phyloP scores from a whole-genome alignment of 179 eudicot genomes.

The Camellia oleifera region DNA sequence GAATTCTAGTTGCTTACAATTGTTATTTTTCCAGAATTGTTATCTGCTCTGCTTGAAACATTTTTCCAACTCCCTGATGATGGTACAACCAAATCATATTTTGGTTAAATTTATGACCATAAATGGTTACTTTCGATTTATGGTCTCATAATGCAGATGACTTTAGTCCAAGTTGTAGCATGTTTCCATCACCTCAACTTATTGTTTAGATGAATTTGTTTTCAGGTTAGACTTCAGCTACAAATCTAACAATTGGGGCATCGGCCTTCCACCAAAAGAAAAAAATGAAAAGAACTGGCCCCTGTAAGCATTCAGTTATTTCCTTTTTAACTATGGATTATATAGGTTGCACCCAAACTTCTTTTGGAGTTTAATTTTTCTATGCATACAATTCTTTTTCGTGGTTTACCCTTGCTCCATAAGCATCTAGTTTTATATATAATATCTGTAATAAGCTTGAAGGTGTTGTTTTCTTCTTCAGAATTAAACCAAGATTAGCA shows the following conservation, averaged over 20 bases:
- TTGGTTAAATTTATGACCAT: background rate
- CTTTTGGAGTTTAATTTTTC: constrained; percentile 12
- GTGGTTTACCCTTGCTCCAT: background rate
- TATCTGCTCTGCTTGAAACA: background rate
- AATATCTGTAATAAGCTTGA: background rate
- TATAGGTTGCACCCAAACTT: constrained; percentile 8
- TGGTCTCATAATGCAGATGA: background rate
- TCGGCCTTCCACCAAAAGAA: constrained; percentile 89
- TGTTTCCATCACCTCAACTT: constrained; percentile 3
- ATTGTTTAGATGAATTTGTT: constrained; percentile 19
- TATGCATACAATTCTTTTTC: background rate
- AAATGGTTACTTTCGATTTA: background rate
- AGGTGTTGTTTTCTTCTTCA: constrained; percentile 26
- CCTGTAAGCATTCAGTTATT: constrained; percentile 48
- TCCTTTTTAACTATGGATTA: background rate
- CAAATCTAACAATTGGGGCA: constrained; percentile 86
- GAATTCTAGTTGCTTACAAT: background rate
- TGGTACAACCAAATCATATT: background rate
- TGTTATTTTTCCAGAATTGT: background rate
- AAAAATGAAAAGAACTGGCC: constrained; percentile 87
- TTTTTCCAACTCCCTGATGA: constrained; percentile 2
- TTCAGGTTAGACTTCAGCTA: constrained; percentile 92
- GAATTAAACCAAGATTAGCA: constrained; percentile 77
- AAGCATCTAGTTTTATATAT: background rate
- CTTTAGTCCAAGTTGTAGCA: background rate